Base-by-base conservation (phyloP, 441 rosid species). In the Mallotus japonicus region DNA sequence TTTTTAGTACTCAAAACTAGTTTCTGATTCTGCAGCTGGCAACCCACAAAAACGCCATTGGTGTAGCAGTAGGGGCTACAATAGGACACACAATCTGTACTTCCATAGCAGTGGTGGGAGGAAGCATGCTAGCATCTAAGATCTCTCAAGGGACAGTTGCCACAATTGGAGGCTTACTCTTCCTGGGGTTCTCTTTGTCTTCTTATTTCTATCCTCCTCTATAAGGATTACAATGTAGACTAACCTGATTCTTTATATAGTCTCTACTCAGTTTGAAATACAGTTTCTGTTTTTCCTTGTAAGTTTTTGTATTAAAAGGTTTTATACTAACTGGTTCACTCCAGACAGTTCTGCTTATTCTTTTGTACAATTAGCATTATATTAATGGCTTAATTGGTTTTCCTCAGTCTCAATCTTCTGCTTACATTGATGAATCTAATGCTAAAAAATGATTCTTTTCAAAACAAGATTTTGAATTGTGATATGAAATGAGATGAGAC, bases 171-270 rank as follows among this genome's bases (percentile, higher is more conserved):
- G 99, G 99, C 79, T 67, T 95, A 65, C 98, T 95, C 69, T 95
- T 95, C 90, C 96, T 95, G 0, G 80, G 92, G 24, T 95, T 95
- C 73, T 95, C 99, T 28, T 62, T 95, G 62, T 93, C 99, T 17
- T 95, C 99, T 8, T 95, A 95, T 81, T 89, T 92, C 82, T 95
- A 95, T 75, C 99, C 99, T 81, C 97, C 98, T 58, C 88, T 93
- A 17, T 91, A 81, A 87, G 73, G 95, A 87, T 79, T 81, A 46
- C 47, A 40, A 56, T 64, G 65, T 80, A 73, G 84, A 71, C 80
- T 80, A 77, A 79, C 81, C 16, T 42, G 69, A 77, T 83, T 78
- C 70, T 79, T 83, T 62, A 44, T 34, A 20, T 44, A 60, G 46
- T 49, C 47, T 65, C 46, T 53, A 28, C 57, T 9, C n/a, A n/a